These are phyloP conservation scores for Cyanophora paradoxa DNA, from an alignment of 78 protist genomes.

Conservation along the genomic window DNA sequence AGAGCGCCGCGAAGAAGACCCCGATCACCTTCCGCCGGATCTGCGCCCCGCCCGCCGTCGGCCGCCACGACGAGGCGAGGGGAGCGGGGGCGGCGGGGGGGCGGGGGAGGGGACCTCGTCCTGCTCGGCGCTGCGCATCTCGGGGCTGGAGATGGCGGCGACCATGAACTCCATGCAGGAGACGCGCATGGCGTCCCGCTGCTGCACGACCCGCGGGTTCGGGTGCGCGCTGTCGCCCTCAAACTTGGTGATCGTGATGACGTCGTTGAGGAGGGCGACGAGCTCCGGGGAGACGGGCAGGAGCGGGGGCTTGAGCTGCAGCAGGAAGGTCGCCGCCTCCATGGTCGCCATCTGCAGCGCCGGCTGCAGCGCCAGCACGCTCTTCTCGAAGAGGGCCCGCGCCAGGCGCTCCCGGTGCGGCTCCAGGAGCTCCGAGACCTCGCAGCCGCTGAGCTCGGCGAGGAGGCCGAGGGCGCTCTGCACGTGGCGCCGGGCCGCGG, in stretches of 20 bases:
- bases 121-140: no score
- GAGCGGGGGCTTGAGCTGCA: constrained; percentile 12
- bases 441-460: not conserved
- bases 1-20: constrained; percentile 20
- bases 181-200: no score
- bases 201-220: no score
- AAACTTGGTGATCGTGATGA: not conserved
- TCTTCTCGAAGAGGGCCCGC: constrained; percentile 8
- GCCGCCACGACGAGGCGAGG: no score
- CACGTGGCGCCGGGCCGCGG: constrained; percentile 12
- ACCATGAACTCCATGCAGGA: no score
- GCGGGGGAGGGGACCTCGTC: no score
- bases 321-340: constrained; percentile 31
- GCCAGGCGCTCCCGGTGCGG: constrained; percentile 2
- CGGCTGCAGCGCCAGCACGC: constrained; percentile 6
- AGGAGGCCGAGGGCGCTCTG: constrained; percentile 15
- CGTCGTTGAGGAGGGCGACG: constrained; percentile 5
- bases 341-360: constrained; percentile 25
- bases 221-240: no score
- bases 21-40: no score
- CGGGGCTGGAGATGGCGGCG: no score
- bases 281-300: constrained; percentile 7
- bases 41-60: no score
- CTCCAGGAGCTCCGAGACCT: constrained; percentile 15
- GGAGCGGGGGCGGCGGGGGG: no score